These are phyloP conservation scores for Herpetomonas tarakana DNA, from an alignment of 208 protist genomes.

Conservation along the genomic window DNA sequence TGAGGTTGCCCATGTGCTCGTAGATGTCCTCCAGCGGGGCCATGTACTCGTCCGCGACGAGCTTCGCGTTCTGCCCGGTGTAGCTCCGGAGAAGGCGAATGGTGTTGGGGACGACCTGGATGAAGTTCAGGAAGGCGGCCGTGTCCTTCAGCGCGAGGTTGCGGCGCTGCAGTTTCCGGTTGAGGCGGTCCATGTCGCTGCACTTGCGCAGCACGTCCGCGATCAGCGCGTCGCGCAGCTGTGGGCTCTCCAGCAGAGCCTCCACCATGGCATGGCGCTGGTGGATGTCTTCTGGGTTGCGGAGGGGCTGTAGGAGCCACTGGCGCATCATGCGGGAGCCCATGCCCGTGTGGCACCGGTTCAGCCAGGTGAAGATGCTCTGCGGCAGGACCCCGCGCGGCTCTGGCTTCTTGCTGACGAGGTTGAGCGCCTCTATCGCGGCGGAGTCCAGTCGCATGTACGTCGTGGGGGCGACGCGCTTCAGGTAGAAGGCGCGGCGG, in stretches of 20 bases:
- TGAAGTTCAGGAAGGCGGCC: slow-evolving; percentile 83
- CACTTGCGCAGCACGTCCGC: slow-evolving; percentile 86
- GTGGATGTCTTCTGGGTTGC: slow-evolving; percentile 90
- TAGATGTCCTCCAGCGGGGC: slow-evolving; percentile 84
- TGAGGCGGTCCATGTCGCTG: slow-evolving; percentile 92
- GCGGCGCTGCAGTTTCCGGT: slow-evolving; percentile 89
- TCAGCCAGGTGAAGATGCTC: slow-evolving; percentile 93
- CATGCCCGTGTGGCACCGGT: slow-evolving; percentile 96
- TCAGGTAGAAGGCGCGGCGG: slow-evolving; percentile 76
- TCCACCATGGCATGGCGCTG: slow-evolving; percentile 93
- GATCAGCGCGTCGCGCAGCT: slow-evolving; percentile 79
- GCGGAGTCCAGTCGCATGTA: slow-evolving; percentile 95
- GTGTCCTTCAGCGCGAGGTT: slow-evolving; percentile 85
- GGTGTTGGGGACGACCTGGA: slow-evolving; percentile 58
- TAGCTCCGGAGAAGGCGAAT: slow-evolving; percentile 68
- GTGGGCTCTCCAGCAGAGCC: slow-evolving; percentile 85
- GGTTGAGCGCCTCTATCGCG: slow-evolving; percentile 90
- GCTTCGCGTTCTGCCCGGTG: slow-evolving; percentile 56
- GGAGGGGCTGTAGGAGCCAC: slow-evolving; percentile 97
- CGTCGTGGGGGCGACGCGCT: slow-evolving; percentile 69
- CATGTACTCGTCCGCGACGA: slow-evolving; percentile 83
- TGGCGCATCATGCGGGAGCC: slow-evolving; percentile 94
- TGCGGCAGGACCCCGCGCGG: slow-evolving; percentile 62
- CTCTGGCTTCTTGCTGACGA: slow-evolving; percentile 86
- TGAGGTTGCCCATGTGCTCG: slow-evolving; percentile 78